Evolutionary conservation across 805 yeast genomes (phyloP), one percentile per base, ranked within the genome.

Genomic region (Metschnikowia baotianmanensis): DNA sequence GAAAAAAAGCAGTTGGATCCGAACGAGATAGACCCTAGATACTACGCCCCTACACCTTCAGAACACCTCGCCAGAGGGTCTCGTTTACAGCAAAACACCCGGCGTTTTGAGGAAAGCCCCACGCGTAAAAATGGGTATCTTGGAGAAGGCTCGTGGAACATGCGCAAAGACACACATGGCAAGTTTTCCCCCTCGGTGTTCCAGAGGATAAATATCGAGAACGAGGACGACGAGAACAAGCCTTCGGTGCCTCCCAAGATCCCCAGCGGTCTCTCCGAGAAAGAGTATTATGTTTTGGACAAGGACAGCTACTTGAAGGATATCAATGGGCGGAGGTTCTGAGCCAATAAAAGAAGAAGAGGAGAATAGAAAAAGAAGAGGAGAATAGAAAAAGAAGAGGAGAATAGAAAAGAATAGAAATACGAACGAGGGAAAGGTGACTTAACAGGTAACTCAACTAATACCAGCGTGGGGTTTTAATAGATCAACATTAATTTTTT

Each of bases 31-130:
- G 59, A 57, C 25, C 69, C 71, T 6, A 57, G 53, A 35, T 66
- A 57, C 45, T 62, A 70, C 45, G 78, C 78, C 0, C 79, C 79
- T 4, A 65, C 75, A 0, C 78, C 79, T 2, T 61, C 65, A 32
- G 76, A 72, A 40, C 71, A 67, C 41, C 53, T 67, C 10, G 50
- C 53, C 16, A 50, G 52, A 26, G 51, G 48, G 9, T 33, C 52
- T 22, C 46, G 62, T 13, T 47, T 61, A 19, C 61, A 56, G 39
- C 45, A 45, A 33, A 62, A 62, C 6, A 41, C 43, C 2, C 45
- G 41, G 5, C 45, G 44, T 5, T 42, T 45, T 7, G 37, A 51
- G 11, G 72, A 63, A 45, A 51, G 51, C 12, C 50, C 63, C 23
- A 63, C 66, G 1, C 45, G 38, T n/a, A 57, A 56, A 36, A 59